Percentiles rank a stretch among this genome's conserved stretches.
Evolutionary conservation across 1,139 yeast genomes (phyloP).

Genomic region (Lodderomyces margitis): DNA sequence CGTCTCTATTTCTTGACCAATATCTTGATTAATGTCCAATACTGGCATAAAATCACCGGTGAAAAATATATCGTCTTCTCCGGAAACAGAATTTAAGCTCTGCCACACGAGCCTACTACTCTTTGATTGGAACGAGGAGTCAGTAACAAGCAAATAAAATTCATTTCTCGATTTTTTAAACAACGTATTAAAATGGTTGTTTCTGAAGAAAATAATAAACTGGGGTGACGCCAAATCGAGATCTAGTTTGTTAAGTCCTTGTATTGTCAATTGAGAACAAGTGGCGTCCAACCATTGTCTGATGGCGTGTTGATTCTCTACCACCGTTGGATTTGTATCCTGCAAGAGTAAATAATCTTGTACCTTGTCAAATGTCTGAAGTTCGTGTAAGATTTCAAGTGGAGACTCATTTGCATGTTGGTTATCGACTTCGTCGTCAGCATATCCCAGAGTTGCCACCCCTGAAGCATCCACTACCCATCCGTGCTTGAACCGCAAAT

Average conservation of each 20-base stretch:
- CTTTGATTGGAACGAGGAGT: constrained; percentile 50
- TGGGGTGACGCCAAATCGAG: constrained; percentile 37
- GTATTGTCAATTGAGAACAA: constrained; percentile 67
- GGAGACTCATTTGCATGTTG: constrained; percentile 11
- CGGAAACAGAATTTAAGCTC: constrained; percentile 61
- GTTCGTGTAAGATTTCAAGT: constrained; percentile 20
- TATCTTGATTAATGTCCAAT: constrained; percentile 19
- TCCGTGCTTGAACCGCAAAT: constrained; percentile 47
- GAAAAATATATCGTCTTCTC: constrained; percentile 64
- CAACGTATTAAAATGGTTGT: constrained; percentile 79
- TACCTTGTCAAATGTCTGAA: constrained; percentile 44
- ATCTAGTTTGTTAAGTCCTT: constrained; percentile 53
- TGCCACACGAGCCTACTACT: constrained; percentile 70
- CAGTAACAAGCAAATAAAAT: constrained; percentile 67
- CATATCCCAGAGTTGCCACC: constrained; percentile 9
- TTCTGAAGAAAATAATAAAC: constrained; percentile 71
- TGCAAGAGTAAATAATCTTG: constrained; percentile 38
- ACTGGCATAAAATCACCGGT: constrained; percentile 56
- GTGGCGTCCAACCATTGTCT: constrained; percentile 48
- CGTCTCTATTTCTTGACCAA: constrained; percentile 14
- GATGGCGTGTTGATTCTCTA: constrained; percentile 19
- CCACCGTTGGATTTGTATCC: constrained; percentile 4
- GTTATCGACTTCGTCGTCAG: constrained; percentile 10
- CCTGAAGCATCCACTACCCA: constrained; percentile 37
- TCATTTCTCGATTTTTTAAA: constrained; percentile 50